phyloP scores from a whole-genome alignment of 192 early-diverging fungal species.

The Linnemannia exigua region DNA sequence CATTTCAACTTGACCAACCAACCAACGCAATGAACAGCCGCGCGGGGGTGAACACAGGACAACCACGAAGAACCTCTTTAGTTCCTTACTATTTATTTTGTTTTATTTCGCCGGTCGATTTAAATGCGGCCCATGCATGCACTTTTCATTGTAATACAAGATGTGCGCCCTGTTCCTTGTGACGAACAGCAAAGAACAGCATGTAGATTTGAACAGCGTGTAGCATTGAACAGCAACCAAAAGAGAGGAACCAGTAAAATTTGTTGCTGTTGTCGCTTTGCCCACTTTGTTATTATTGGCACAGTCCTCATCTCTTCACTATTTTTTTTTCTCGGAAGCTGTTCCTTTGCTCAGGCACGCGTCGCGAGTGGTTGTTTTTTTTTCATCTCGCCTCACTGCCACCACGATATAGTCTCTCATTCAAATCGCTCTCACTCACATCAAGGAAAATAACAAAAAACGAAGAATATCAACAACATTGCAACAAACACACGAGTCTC shows the following conservation, averaged over 20 bases:
- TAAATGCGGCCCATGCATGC: background rate
- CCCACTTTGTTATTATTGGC: background rate
- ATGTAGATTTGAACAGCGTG: too few relatives aligned
- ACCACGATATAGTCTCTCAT: background rate
- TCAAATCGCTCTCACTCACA: background rate
- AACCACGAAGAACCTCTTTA: too few relatives aligned
- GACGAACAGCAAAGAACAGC: too few relatives aligned
- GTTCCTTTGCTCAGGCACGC: background rate
- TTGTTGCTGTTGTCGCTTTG: background rate
- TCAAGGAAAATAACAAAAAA: too few relatives aligned
- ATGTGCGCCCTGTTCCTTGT: too few relatives aligned
- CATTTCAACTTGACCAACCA: too few relatives aligned
- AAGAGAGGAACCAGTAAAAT: too few relatives aligned
- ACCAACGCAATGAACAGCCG: too few relatives aligned
- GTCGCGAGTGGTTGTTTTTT: too few relatives aligned
- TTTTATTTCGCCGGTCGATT: background rate
- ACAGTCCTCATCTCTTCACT: background rate
- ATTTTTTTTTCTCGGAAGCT: background rate
- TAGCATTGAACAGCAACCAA: too few relatives aligned
- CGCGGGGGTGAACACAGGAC: too few relatives aligned
- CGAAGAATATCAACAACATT: background rate
- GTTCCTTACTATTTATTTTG: too few relatives aligned
- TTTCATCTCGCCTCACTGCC: background rate
- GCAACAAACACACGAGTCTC: background rate
- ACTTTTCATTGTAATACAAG: background rate